A percentile compares a stretch with the other conserved stretches of the same genome.
Evolutionary conservation across 129 eudicot genomes (phyloP).

Genomic region (Solidago caesia): DNA sequence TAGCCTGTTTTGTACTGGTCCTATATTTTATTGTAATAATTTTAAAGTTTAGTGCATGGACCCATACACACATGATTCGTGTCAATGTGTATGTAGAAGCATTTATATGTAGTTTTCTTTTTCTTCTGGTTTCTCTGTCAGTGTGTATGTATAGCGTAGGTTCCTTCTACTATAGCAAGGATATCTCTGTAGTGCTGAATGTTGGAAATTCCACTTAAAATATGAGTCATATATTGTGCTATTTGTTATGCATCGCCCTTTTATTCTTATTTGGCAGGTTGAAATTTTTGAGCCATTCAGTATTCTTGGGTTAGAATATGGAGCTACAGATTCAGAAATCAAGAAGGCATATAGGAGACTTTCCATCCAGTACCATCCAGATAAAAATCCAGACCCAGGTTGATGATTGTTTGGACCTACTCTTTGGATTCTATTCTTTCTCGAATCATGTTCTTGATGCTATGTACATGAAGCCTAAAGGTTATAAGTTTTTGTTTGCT

Average conservation of each 20-base stretch:
- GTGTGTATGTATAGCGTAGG: too few relatives aligned
- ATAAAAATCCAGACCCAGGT: constrained; percentile 99
- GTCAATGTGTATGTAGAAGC: too few relatives aligned
- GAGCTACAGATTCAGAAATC: constrained; percentile 86
- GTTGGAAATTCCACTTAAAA: constrained; percentile 12
- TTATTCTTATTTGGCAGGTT: constrained; percentile 36
- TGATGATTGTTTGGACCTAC: constrained; percentile 31
- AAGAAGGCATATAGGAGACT: constrained; percentile 93
- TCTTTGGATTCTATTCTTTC: neutral
- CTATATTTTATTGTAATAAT: too few relatives aligned
- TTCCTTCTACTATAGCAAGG: too few relatives aligned
- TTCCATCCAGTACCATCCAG: constrained; percentile 90
- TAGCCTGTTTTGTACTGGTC: too few relatives aligned
- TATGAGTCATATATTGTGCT: constrained; percentile 9
- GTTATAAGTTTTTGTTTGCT: constrained; percentile 21
- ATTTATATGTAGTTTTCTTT: too few relatives aligned
- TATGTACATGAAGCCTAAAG: constrained; percentile 1
- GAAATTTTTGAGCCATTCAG: constrained; percentile 89
- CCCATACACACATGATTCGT: too few relatives aligned
- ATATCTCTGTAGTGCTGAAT: neutral
- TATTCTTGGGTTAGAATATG: constrained; percentile 87
- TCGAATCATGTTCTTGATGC: constrained; percentile 6
- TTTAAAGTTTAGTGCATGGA: too few relatives aligned
- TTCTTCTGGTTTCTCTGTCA: too few relatives aligned
- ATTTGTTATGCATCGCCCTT: neutral